Conservation (phyloP, 75 land plant species). For the Cryptomeria japonica region DNA sequence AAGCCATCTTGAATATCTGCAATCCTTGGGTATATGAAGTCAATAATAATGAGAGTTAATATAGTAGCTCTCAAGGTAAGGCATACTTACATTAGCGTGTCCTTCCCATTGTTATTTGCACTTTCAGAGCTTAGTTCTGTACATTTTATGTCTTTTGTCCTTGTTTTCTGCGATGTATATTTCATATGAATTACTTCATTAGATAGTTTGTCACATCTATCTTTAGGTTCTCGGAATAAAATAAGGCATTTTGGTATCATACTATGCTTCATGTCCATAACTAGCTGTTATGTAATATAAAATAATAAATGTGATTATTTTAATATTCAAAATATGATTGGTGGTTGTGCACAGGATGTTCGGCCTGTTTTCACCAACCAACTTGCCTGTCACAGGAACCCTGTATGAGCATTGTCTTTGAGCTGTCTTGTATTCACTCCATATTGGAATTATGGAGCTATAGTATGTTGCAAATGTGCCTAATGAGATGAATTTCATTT, state of each 20-base stretch:
- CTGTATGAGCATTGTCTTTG: not conserved
- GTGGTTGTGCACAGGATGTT: not conserved
- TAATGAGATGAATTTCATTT: not conserved
- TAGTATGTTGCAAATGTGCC: not conserved
- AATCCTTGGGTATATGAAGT: not conserved
- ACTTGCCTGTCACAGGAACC: not conserved
- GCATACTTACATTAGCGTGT: not conserved
- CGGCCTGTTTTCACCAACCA: not conserved
- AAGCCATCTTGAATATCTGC: not conserved
- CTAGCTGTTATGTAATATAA: not conserved
- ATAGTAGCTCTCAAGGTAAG: not conserved
- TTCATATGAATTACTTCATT: not conserved
- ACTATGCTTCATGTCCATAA: not conserved
- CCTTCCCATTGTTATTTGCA: not conserved
- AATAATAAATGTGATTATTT: not conserved
- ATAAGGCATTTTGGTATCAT: not conserved
- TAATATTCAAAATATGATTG: not conserved
- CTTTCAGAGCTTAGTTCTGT: not conserved
- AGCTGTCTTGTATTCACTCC: no score
- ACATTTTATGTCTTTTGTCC: not conserved
- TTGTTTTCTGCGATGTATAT: not conserved
- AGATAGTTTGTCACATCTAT: not conserved
- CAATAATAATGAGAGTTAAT: not conserved
- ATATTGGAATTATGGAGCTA: not conserved
- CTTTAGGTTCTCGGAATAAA: not conserved